phyloP scores from a whole-genome alignment of 441 rosid species.

The Pelargonium australe region DNA sequence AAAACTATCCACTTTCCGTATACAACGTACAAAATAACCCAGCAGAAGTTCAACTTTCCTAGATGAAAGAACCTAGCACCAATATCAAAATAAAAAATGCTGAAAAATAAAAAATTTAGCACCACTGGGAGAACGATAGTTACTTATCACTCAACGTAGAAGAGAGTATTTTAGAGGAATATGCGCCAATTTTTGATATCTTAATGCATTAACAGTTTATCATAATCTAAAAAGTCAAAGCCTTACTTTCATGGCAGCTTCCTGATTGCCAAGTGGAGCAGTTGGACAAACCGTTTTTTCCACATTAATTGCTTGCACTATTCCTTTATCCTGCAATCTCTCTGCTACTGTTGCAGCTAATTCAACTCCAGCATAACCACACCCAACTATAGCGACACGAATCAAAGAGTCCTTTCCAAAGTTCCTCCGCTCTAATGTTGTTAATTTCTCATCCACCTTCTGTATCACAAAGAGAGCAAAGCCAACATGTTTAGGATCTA shows the following conservation, averaged over 20 bases:
- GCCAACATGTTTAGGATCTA: neutral
- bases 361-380: conserved; percentile 93
- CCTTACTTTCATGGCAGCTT: conserved; percentile 77
- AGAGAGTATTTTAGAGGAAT: neutral
- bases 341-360: conserved; percentile 90
- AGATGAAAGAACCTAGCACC: conserved; percentile 64
- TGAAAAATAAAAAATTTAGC: conserved; percentile 2
- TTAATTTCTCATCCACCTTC: conserved; percentile 62
- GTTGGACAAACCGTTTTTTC: conserved; percentile 69
- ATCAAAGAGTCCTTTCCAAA: conserved; percentile 52
- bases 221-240: neutral
- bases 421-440: conserved; percentile 57
- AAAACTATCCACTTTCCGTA: conserved; percentile 31
- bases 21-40: conserved; percentile 72
- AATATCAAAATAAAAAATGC: conserved; percentile 18
- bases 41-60: conserved; percentile 74
- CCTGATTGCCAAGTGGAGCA: conserved; percentile 82
- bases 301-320: conserved; percentile 69
- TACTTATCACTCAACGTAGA: neutral
- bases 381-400: conserved; percentile 74
- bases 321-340: conserved; percentile 74
- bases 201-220: neutral
- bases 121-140: neutral
- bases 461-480: conserved; percentile 30
- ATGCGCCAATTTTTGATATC: neutral